Evolutionary conservation across 2,329 filamentous ascomycete species (phyloP), one percentile per base, ranked within the genome.

Genomic region (Fusarium beomiforme): DNA sequence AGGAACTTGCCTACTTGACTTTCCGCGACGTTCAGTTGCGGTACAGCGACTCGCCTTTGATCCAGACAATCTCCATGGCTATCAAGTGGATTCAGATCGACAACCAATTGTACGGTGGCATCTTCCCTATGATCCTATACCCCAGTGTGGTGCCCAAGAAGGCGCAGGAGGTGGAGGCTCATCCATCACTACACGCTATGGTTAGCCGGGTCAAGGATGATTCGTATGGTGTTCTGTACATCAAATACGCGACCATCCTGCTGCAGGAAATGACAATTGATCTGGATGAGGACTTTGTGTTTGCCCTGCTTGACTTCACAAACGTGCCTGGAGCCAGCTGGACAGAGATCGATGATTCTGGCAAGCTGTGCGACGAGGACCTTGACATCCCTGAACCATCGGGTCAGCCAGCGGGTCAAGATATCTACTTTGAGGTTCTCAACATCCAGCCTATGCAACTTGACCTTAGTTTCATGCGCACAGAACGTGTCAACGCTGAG

Each of bases 61-160:
- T 97, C 78, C 96, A 99, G 81, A 98, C 94, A 1, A 83, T 98
- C 68, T 95, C 93, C 50, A 85, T 96, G 54, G 93, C 94, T 0
- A 92, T 98, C 79, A 98, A 99, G 81, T 99, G 97, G 97, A 96
- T 99, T 31, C 96, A 99, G 81, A 93, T 99, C 75, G 96, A 99
- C 82, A 99, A 99, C 76, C 96, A 99, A 81, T 89, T 99, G 17
- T 99, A 99, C 77, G 97, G 97, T 31, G 96, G 97, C 29, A 95
- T 99, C 74, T 99, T 99, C 86, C 96, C 96, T 0, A 97, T 99
- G 83, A 90, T 99, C 33, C 86, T 99, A 62, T 99, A 99, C 79
- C 96, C 96, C 9, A 98, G 95, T 81, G 96, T 99, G 13, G 96
- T 99, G 19, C 95, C 96, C 1, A 98, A 98, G 86, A 96, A 94